Conservation (phyloP, 1,284 basidiomycete genomes). For the Papiliotrema nemorosa region DNA sequence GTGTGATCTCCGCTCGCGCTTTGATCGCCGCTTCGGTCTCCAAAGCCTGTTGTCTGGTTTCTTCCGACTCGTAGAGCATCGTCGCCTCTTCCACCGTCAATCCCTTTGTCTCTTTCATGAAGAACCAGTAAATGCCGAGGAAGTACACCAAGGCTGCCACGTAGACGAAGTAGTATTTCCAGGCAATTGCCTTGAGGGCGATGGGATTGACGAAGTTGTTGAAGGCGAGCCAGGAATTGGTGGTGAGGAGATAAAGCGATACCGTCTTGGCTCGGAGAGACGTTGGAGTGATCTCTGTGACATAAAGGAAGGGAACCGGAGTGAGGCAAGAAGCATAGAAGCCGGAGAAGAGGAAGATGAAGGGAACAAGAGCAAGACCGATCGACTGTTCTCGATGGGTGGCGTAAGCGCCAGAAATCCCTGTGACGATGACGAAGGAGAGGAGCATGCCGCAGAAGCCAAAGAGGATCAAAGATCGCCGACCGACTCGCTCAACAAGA, state of each 20-base stretch:
- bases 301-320: constrained; percentile 58
- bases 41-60: too few relatives aligned
- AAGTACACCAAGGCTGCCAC: constrained; percentile 50
- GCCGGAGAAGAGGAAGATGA: constrained; percentile 66
- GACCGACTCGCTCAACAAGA: constrained; percentile 37
- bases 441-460: constrained; percentile 63
- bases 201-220: constrained; percentile 79
- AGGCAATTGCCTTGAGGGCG: constrained; percentile 59
- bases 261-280: constrained; percentile 60
- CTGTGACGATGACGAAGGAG: constrained; percentile 61
- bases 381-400: not conserved
- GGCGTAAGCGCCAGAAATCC: constrained; percentile 51
- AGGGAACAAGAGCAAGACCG: constrained; percentile 54
- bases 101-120: constrained; percentile 31
- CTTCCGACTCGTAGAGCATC: constrained; percentile 19
- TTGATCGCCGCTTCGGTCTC: too few relatives aligned
- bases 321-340: constrained; percentile 55
- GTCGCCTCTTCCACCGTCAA: constrained; percentile 40
- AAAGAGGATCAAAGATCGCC: constrained; percentile 46
- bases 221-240: constrained; percentile 59
- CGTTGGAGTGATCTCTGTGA: constrained; percentile 62
- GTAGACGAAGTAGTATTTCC: constrained; percentile 63
- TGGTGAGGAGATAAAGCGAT: constrained; percentile 27
- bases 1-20: too few relatives aligned
- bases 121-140: constrained; percentile 37